These are phyloP conservation scores for Pelargonium myrrhifolium DNA, from an alignment of 441 rosid species.

Conservation along the genomic window DNA sequence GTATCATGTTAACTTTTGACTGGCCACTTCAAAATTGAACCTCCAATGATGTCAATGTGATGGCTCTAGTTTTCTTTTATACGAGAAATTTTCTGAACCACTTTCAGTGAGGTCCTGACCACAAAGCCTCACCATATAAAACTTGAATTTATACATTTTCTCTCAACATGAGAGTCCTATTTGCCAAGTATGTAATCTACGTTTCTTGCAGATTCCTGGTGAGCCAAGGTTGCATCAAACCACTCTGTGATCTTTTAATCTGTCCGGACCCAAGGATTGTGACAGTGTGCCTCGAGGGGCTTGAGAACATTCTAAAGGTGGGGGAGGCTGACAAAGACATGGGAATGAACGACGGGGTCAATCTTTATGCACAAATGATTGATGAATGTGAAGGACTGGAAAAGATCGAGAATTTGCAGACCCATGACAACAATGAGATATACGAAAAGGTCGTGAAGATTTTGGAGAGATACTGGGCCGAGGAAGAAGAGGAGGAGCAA, in stretches of 20 bases:
- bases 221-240: conserved; percentile 53
- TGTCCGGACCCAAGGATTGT: conserved; percentile 60
- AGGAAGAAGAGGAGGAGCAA: conserved; percentile 53
- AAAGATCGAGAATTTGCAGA: conserved; percentile 47
- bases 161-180: no score
- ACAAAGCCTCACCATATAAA: no score
- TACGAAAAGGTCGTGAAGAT: conserved; percentile 59
- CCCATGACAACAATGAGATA: conserved; percentile 53
- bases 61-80: no score
- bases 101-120: no score
- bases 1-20: no score
- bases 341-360: conserved; percentile 41
- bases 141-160: no score
- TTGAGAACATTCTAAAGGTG: conserved; percentile 59
- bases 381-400: conserved; percentile 52
- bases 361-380: conserved; percentile 43
- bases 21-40: no score
- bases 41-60: no score
- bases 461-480: conserved; percentile 55
- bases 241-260: conserved; percentile 52
- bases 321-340: conserved; percentile 54
- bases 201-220: conserved; percentile 40
- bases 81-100: no score
- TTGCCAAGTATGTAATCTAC: no score
- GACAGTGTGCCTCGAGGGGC: conserved; percentile 59